Evolutionary conservation across 2,329 filamentous ascomycete genomes (phyloP), one percentile per base, ranked within the genome.

Genomic region (Cercospora sesami): DNA sequence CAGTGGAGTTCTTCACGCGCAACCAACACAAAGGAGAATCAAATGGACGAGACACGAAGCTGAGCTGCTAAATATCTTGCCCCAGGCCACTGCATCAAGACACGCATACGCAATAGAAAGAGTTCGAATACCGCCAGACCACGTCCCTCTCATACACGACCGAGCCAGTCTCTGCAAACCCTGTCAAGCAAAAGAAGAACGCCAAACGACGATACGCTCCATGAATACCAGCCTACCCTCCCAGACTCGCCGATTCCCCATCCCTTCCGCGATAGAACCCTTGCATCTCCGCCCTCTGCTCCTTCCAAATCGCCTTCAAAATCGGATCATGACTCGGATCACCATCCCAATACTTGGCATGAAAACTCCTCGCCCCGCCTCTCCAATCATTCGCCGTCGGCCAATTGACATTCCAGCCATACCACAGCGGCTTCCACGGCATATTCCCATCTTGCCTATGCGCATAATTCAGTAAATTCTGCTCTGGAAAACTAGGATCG

Each of bases 261-360:
- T 76, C 74, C 64, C 75, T 73, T n/a, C 75, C 77, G 7, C 74
- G 66, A 71, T 75, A 75, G 60, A 73, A 78, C 6, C 78, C 77
- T 64, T 78, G 75, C 77, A 78, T 79, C 71, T 79, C 78, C 23
- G 74, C 74, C 69, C 74, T 74, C 70, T 79, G 77, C 71, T 78
- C 74, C 64, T 70, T 76, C 77, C 78, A 79, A 33, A 79, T 75
- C 10, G 68, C 73, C 71, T 78, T 78, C 62, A 79, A 64, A 21
- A 76, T 68, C 7, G 72, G 68, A 73, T 79, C 77, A 69, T 79
- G 77, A 63, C 73, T 75, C 9, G 73, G 72, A 72, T 79, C 78
- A 1, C 73, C 74, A 70, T 79, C 76, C 80, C 80, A 81, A 67
- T 77, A 80, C 74, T 81, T 81, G 4, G 79, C 79, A 68, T 80